Evolutionary conservation across 495 filamentous ascomycete genomes (phyloP).

Genomic region (Penicillium odoratum): DNA sequence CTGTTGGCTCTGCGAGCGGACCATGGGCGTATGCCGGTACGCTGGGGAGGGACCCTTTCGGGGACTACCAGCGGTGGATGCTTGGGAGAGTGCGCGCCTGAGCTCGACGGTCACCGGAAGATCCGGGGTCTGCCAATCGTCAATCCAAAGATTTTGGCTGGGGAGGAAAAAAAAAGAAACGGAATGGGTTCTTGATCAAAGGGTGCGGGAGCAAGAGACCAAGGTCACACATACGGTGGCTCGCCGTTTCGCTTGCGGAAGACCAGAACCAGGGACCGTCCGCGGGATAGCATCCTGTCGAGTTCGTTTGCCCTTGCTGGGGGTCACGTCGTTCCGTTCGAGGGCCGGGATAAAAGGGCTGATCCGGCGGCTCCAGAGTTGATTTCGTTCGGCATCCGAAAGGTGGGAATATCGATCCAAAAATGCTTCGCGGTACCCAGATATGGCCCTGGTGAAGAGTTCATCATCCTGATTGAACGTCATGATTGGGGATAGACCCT

Average conservation of each 20-base stretch:
- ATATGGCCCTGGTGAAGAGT: slow-evolving; percentile 47
- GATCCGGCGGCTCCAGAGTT: slow-evolving; percentile 45
- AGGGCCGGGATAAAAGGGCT: slow-evolving; percentile 41
- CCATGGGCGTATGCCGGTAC: slow-evolving; percentile 41
- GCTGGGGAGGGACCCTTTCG: slow-evolving; percentile 26
- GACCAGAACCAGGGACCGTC: slow-evolving; percentile 44
- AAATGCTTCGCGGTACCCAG: slow-evolving; percentile 47
- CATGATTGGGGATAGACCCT: slow-evolving; percentile 26
- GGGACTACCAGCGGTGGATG: slow-evolving; percentile 31
- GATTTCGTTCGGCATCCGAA: slow-evolving; percentile 44
- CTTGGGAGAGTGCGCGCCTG: slow-evolving; percentile 36
- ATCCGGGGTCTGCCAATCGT: slow-evolving; percentile 52
- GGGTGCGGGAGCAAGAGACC: slow-evolving; percentile 43
- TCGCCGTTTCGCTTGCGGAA: slow-evolving; percentile 48
- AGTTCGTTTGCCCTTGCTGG: slow-evolving; percentile 44
- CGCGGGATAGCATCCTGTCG: slow-evolving; percentile 47
- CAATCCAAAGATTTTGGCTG: slow-evolving; percentile 44
- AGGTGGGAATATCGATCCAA: slow-evolving; percentile 48
- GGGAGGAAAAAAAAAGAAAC: slow-evolving; percentile 25
- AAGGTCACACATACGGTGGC: slow-evolving; percentile 53
- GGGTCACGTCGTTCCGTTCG: slow-evolving; percentile 20
- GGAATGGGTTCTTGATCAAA: slow-evolving; percentile 6
- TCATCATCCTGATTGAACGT: slow-evolving; percentile 41
- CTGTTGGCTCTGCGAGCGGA: slow-evolving; percentile 48
- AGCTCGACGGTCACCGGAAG: slow-evolving; percentile 35